Evolutionary conservation across 1,284 basidiomycete species (phyloP).

Genomic region (Moniliophthora roreri): DNA sequence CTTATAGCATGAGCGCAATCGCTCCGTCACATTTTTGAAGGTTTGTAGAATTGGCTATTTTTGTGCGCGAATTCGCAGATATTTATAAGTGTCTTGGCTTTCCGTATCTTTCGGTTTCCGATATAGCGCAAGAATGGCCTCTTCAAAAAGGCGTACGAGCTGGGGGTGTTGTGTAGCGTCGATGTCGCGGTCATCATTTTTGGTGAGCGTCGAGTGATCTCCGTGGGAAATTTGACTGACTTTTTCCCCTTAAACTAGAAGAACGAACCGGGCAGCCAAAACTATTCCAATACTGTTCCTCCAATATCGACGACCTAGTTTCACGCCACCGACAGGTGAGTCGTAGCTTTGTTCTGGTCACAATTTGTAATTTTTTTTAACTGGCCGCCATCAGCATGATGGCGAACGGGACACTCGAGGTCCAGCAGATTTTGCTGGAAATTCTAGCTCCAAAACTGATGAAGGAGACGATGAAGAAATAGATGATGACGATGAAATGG

Average conservation of each 20-base stretch:
- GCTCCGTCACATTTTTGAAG: slow-evolving; percentile 90
- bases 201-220: slow-evolving; percentile 33
- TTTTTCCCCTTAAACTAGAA: slow-evolving; percentile 35
- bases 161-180: slow-evolving; percentile 70
- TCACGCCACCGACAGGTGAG: slow-evolving; percentile 46
- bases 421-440: slow-evolving; percentile 46
- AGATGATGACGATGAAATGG: slow-evolving; percentile 35
- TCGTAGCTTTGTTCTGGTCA: slow-evolving; percentile 4
- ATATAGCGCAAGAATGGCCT: slow-evolving; percentile 79
- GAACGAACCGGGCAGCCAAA: slow-evolving; percentile 54
- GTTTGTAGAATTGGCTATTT: slow-evolving; percentile 51
- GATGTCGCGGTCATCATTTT: slow-evolving; percentile 65
- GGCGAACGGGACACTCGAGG: slow-evolving; percentile 53
- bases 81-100: slow-evolving; percentile 36
- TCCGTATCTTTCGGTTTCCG: slow-evolving; percentile 16
- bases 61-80: slow-evolving; percentile 36
- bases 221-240: slow-evolving; percentile 21
- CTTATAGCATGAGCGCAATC: slow-evolving; percentile 91
- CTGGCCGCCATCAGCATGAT: slow-evolving; percentile 42
- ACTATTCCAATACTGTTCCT: slow-evolving; percentile 61
- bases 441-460: slow-evolving; percentile 31
- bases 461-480: slow-evolving; percentile 41
- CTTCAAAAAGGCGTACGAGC: slow-evolving; percentile 90
- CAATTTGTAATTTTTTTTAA: neutral
- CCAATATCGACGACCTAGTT: slow-evolving; percentile 49